phyloP scores from a whole-genome alignment of 306 rosid species.

The Oemleria cerasiformis region DNA sequence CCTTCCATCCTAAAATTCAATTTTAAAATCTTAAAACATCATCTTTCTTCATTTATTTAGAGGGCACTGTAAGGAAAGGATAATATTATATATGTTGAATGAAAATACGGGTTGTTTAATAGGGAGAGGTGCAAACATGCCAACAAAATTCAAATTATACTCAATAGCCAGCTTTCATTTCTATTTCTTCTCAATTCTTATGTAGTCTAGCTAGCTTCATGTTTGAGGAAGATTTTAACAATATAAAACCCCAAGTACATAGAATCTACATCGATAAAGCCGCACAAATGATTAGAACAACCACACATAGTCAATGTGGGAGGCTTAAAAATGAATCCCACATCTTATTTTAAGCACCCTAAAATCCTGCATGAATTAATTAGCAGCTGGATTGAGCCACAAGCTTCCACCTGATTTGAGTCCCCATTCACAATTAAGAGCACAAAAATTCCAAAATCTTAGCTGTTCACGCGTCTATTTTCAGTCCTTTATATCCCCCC shows the following conservation, averaged over 20 bases:
- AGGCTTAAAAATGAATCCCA: slow-evolving; percentile 24
- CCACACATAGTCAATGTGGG: slow-evolving; percentile 48
- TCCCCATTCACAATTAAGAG: slow-evolving; percentile 22
- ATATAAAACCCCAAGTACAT: slow-evolving; percentile 31
- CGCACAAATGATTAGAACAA: slow-evolving; percentile 48
- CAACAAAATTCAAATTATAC: neutral
- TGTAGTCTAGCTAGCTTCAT: slow-evolving; percentile 23
- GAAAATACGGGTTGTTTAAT: neutral
- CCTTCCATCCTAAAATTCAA: neutral
- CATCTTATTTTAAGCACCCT: slow-evolving; percentile 27
- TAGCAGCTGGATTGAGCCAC: slow-evolving; percentile 47
- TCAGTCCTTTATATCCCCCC: slow-evolving; percentile 21
- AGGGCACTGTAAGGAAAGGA: neutral
- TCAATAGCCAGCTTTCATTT: slow-evolving; percentile 54
- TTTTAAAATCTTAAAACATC: neutral
- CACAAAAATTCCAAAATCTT: slow-evolving; percentile 33
- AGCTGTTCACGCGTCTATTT: slow-evolving; percentile 43
- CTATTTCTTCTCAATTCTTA: slow-evolving; percentile 43
- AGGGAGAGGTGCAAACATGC: neutral
- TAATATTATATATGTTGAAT: neutral
- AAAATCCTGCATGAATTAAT: slow-evolving; percentile 39
- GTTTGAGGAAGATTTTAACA: slow-evolving; percentile 29
- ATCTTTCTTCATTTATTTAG: neutral
- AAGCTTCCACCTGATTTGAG: slow-evolving; percentile 45
- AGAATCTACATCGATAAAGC: slow-evolving; percentile 41